phyloP scores from a whole-genome alignment of 202 grass and related monocot genomes.

The Panicum hallii region DNA sequence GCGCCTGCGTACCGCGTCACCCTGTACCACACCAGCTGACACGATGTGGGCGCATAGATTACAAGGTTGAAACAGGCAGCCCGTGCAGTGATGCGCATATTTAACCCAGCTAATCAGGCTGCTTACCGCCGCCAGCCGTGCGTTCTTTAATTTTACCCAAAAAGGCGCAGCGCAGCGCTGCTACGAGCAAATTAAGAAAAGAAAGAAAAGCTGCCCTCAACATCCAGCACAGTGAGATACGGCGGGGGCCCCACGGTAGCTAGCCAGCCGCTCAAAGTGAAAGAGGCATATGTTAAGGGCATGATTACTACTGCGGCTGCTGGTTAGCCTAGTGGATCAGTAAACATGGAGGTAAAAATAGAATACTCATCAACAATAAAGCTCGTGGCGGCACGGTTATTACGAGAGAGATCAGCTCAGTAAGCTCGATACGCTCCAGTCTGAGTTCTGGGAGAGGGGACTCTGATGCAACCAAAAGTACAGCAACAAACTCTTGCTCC shows the following conservation, averaged over 20 bases:
- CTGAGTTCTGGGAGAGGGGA: not conserved
- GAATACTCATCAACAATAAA: conserved; percentile 4
- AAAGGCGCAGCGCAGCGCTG: not conserved
- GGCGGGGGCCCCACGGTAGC: conserved; percentile 28
- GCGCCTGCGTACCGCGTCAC: not conserved
- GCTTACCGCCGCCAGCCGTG: not conserved
- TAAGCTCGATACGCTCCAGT: conserved; percentile 37
- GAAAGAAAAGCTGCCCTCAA: conserved; percentile 23
- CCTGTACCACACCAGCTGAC: not conserved
- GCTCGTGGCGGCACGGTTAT: not conserved
- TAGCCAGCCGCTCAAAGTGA: not conserved
- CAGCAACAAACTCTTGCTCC: conserved; percentile 13
- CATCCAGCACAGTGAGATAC: conserved; percentile 54
- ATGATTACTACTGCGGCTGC: conserved; percentile 43
- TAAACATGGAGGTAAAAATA: conserved; percentile 3
- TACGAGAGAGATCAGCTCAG: conserved; percentile 7
- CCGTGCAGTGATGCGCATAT: conserved; percentile 35
- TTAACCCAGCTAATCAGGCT: conserved; percentile 44
- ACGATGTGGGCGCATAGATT: conserved; percentile 40
- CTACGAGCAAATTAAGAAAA: not conserved
- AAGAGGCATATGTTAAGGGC: not conserved
- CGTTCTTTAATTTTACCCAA: conserved; percentile 29
- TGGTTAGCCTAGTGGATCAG: conserved; percentile 7
- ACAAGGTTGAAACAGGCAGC: conserved; percentile 38
- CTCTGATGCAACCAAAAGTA: conserved; percentile 1